Evolutionary conservation across 2,329 filamentous ascomycete species (phyloP).

Genomic region (Ceratocystis ficicola): DNA sequence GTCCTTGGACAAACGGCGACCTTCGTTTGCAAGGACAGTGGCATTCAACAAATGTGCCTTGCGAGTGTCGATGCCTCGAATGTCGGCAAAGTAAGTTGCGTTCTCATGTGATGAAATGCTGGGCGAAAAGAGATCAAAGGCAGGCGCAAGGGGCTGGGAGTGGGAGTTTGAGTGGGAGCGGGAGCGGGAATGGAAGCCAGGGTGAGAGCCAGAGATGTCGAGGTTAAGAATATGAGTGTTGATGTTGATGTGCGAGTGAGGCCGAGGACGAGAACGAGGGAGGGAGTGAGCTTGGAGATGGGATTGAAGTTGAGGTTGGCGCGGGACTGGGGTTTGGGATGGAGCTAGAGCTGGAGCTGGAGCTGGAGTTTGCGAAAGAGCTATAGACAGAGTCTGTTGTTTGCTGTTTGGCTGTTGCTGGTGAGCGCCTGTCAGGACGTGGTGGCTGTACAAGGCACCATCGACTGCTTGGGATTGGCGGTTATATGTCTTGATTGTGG

Average conservation of each 20-base stretch:
- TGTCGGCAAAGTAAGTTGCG: constrained; percentile 16
- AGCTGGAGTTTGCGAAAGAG: neutral
- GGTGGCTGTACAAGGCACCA: neutral
- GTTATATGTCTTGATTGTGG: neutral
- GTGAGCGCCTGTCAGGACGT: neutral
- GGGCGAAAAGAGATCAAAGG: constrained; percentile 17
- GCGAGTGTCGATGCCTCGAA: constrained; percentile 11
- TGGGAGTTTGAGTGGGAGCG: neutral
- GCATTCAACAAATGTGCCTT: neutral
- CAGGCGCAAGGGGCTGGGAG: neutral
- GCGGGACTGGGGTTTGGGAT: neutral
- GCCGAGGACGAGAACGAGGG: neutral
- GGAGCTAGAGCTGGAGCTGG: neutral
- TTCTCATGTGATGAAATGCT: constrained; percentile 18
- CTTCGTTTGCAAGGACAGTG: neutral
- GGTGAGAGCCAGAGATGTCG: neutral
- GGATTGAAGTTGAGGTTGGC: neutral
- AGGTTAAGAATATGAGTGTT: no score
- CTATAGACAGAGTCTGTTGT: no score
- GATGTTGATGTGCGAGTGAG: neutral
- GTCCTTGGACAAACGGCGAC: neutral
- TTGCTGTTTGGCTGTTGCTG: neutral
- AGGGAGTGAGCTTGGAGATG: neutral
- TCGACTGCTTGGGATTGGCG: neutral
- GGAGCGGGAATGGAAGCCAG: neutral